Evolutionary conservation across 345 rosid species (phyloP).

Genomic region (Citrus sinensis): DNA sequence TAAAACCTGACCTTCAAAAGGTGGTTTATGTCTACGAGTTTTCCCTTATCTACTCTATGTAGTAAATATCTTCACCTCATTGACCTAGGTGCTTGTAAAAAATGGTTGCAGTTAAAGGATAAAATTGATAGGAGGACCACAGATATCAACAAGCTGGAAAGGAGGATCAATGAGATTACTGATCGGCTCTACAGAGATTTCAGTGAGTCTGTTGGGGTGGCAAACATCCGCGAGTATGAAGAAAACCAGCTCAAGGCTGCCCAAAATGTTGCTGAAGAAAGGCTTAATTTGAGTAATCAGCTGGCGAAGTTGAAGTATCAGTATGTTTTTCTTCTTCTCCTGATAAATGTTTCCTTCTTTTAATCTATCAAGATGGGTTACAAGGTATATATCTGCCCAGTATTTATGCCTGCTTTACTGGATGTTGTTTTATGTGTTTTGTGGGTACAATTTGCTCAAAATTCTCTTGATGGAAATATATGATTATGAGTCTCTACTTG

Average conservation of each 20-base stretch:
- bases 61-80: conserved; percentile 8
- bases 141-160: conserved; percentile 73
- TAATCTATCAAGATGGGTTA: not conserved
- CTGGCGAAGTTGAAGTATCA: conserved; percentile 92
- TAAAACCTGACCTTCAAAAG: conserved; percentile 71
- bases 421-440: not conserved
- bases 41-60: conserved; percentile 5
- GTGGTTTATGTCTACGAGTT: conserved; percentile 23
- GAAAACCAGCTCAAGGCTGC: conserved; percentile 95
- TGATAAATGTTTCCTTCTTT: not conserved
- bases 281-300: conserved; percentile 87
- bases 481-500: not conserved
- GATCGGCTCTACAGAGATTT: conserved; percentile 74
- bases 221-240: conserved; percentile 93
- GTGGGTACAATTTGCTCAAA: not conserved
- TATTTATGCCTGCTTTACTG: not conserved
- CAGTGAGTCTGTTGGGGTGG: conserved; percentile 77
- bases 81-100: conserved; percentile 14
- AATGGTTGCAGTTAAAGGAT: conserved; percentile 54
- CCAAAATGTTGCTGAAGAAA: conserved; percentile 80
- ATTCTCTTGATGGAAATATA: not conserved
- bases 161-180: conserved; percentile 82
- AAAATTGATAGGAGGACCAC: conserved; percentile 57
- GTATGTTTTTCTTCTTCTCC: conserved; percentile 50
- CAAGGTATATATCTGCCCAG: not conserved